Evolutionary conservation across 2,329 filamentous ascomycete species (phyloP).

Genomic region (Colletotrichum melonis): DNA sequence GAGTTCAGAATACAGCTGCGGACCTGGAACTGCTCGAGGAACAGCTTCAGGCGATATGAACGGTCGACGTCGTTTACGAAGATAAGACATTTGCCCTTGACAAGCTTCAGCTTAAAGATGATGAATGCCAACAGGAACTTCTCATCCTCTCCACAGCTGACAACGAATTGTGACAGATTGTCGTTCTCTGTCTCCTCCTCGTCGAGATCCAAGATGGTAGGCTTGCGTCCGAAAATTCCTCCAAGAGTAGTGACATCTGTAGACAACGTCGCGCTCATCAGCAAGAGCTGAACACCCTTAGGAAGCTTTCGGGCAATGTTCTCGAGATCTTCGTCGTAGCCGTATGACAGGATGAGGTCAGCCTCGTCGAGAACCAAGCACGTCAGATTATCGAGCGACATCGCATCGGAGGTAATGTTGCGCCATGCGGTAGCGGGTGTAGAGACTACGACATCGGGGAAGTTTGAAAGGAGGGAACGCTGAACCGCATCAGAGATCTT

Average conservation of each 20-base stretch:
- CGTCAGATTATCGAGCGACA: constrained; percentile 77
- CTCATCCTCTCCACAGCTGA: constrained; percentile 94
- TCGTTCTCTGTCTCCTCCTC: constrained; percentile 82
- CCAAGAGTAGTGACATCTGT: constrained; percentile 89
- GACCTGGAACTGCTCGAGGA: constrained; percentile 96
- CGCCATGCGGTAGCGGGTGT: constrained; percentile 87
- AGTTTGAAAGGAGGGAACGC: constrained; percentile 84
- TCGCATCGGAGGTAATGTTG: constrained; percentile 78
- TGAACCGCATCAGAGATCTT: constrained; percentile 92
- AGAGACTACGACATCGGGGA: constrained; percentile 89
- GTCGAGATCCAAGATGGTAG: constrained; percentile 83
- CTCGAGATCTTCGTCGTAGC: constrained; percentile 90
- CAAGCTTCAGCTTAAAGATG: constrained; percentile 92
- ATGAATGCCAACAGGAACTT: constrained; percentile 95
- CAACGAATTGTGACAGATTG: constrained; percentile 86
- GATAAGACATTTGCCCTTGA: constrained; percentile 86
- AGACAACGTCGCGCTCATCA: constrained; percentile 94
- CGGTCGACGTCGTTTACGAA: constrained; percentile 85
- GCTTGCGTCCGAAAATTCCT: constrained; percentile 84
- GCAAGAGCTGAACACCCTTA: constrained; percentile 86
- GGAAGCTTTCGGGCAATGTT: constrained; percentile 82
- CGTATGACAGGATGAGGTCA: constrained; percentile 92
- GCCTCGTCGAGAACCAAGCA: constrained; percentile 94
- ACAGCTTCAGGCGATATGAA: constrained; percentile 93
- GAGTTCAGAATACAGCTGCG: constrained; percentile 94